Base-by-base conservation (phyloP, 768 basidiomycete genomes). In the Suillus subluteus region DNA sequence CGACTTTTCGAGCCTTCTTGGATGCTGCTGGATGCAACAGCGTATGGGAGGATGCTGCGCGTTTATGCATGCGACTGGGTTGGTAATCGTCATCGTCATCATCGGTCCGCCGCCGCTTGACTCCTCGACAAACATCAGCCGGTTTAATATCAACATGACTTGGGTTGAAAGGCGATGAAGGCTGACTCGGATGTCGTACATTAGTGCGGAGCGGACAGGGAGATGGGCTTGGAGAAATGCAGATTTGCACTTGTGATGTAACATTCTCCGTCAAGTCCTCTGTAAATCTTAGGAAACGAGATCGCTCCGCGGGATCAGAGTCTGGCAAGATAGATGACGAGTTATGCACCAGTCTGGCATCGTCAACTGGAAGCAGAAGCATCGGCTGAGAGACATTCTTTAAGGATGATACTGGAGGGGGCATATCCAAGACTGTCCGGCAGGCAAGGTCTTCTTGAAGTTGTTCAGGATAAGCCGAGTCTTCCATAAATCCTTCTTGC, bases 381-480 rank as follows among this genome's bases (percentile, higher is more conserved):
- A 21, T 23, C 12, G 41, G 26, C 6, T 43, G 59, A 41, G 59
- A 43, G 30, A 32, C 3, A 21, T 13, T 32, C 18, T 40, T 21
- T 13, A 26, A 13, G 26, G 18, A 30, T 32, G 41, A 43, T 43
- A n/a, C 26, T 43, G 59, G 30, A 61, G 59, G 21, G 11, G 41
- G 18, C 30, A 61, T 61, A 6, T 21, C 18, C 59, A 43, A 43
- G 30, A 43, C 23, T 30, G 30, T 18, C 26, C 26, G 26, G 41
- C 59, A 61, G 0, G 70, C 74, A 0, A 75, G 66, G 0, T 78
- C 76, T 11, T 75, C 75, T 0, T 35, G 69, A 18, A 61, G 21
- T 61, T 43, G 59, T 15, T 43, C 59, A 61, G 41, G 41, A 30
- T 30, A 43, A 61, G 26, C 59, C 0, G 41, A 21, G 23, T 61